Percentiles rank a stretch among this genome's conserved stretches.
Evolutionary conservation across 345 rosid species (phyloP).

Genomic region (Eucalyptus brandiana): DNA sequence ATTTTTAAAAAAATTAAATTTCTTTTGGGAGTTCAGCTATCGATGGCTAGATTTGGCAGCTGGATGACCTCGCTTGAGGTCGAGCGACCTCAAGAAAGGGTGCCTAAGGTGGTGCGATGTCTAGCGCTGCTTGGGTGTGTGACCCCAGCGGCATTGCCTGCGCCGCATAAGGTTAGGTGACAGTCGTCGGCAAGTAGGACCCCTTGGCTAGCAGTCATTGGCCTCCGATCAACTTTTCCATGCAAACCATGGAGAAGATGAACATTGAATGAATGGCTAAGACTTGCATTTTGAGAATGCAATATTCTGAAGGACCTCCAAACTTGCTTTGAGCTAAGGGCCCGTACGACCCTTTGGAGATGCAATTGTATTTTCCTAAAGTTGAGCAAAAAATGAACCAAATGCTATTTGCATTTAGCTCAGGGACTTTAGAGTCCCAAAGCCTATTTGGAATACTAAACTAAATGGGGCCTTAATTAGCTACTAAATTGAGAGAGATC

Average conservation of each 20-base stretch:
- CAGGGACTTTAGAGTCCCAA: too few species aligned
- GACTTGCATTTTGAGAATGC: too few species aligned
- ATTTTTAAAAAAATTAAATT: accelerated
- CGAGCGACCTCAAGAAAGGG: accelerated
- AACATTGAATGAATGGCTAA: too few species aligned
- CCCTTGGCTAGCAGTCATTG: too few species aligned
- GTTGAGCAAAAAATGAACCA: too few species aligned
- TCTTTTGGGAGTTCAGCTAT: too few species aligned
- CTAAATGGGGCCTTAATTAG: not conserved
- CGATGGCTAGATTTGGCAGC: accelerated
- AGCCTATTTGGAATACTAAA: too few species aligned
- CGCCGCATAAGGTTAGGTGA: accelerated
- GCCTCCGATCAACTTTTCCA: accelerated
- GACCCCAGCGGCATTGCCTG: accelerated
- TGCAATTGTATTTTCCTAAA: too few species aligned
- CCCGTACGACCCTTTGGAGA: accelerated
- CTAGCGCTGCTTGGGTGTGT: too few species aligned
- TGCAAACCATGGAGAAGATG: too few species aligned
- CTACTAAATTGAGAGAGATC: not conserved
- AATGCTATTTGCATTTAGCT: too few species aligned
- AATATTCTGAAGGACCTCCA: accelerated
- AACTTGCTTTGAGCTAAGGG: too few species aligned
- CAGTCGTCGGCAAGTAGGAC: accelerated
- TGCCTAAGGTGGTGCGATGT: accelerated
- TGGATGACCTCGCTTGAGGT: accelerated